phyloP scores from a whole-genome alignment of 768 basidiomycete genomes.

The Xerocomus potaroensis region DNA sequence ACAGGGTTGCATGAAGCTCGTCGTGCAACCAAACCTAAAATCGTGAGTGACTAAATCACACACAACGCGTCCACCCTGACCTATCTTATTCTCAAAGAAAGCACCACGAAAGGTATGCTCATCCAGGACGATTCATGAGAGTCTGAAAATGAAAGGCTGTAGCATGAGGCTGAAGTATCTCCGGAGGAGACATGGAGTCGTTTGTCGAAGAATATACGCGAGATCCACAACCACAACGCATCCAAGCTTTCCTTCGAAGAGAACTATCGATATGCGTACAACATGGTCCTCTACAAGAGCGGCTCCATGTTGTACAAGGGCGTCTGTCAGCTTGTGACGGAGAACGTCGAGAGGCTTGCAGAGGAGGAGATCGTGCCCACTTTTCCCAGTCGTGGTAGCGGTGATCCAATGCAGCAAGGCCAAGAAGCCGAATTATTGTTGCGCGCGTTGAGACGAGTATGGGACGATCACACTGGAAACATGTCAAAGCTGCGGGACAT shows the following conservation, averaged over 20 bases:
- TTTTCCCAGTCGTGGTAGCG: constrained; percentile 69
- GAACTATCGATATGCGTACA: constrained; percentile 91
- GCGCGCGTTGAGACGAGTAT: constrained; percentile 77
- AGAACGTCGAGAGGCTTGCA: constrained; percentile 81
- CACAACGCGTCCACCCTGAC: constrained; percentile 18
- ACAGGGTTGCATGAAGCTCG: constrained; percentile 21
- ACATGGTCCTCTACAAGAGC: constrained; percentile 84
- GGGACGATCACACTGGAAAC: constrained; percentile 90
- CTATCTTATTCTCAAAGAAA: constrained; percentile 31
- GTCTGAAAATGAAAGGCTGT: constrained; percentile 5
- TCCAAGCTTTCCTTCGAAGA: constrained; percentile 87
- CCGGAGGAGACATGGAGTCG: constrained; percentile 80
- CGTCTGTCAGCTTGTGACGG: constrained; percentile 68
- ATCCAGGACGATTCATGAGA: neutral
- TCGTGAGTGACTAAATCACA: constrained; percentile 34
- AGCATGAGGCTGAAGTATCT: constrained; percentile 76
- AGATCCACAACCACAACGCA: constrained; percentile 94
- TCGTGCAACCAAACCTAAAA: constrained; percentile 36
- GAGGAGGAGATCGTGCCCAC: constrained; percentile 69
- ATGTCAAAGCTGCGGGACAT: constrained; percentile 88
- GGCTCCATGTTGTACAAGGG: constrained; percentile 87
- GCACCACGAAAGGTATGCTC: constrained; percentile 43
- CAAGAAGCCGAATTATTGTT: constrained; percentile 84
- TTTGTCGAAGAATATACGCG: constrained; percentile 79
- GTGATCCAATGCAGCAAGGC: constrained; percentile 68